Conservation (phyloP, 2,329 filamentous ascomycete species). For the Cercospora nicotianae region DNA sequence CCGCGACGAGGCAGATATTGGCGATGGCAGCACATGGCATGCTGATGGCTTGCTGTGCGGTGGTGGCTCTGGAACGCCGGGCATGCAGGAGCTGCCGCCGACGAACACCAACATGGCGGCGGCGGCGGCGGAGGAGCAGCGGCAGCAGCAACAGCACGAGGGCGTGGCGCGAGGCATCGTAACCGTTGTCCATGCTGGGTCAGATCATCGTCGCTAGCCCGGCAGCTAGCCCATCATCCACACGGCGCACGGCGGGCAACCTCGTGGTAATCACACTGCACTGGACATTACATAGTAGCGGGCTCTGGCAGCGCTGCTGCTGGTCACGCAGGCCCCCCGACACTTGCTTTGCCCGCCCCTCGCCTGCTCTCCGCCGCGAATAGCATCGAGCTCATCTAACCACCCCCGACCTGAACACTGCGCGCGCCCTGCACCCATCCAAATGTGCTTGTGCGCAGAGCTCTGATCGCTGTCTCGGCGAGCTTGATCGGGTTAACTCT, state of each 20-base stretch:
- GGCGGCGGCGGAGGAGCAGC: neutral
- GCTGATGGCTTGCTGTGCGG: neutral
- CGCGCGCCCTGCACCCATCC: neutral
- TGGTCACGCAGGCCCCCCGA: neutral
- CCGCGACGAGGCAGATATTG: neutral
- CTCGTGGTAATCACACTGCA: neutral
- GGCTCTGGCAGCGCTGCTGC: neutral
- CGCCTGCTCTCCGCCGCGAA: slow-evolving; percentile 1
- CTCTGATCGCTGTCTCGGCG: slow-evolving; percentile 5
- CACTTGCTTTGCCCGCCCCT: slow-evolving; percentile 1
- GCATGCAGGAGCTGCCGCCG: neutral
- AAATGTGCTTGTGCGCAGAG: neutral
- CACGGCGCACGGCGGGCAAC: neutral
- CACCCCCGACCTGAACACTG: neutral
- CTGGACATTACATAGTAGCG: neutral
- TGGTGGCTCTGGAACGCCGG: neutral
- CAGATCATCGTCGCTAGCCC: neutral
- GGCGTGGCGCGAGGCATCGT: neutral
- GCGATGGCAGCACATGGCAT: neutral
- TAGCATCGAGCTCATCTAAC: slow-evolving; percentile 5
- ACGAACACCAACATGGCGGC: neutral
- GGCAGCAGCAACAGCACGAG: neutral
- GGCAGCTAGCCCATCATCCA: neutral
- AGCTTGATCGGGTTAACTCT: slow-evolving; percentile 7
- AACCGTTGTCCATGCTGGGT: neutral